phyloP scores from a whole-genome alignment of 2,329 filamentous ascomycete species.

The Penicillium corylophilum region DNA sequence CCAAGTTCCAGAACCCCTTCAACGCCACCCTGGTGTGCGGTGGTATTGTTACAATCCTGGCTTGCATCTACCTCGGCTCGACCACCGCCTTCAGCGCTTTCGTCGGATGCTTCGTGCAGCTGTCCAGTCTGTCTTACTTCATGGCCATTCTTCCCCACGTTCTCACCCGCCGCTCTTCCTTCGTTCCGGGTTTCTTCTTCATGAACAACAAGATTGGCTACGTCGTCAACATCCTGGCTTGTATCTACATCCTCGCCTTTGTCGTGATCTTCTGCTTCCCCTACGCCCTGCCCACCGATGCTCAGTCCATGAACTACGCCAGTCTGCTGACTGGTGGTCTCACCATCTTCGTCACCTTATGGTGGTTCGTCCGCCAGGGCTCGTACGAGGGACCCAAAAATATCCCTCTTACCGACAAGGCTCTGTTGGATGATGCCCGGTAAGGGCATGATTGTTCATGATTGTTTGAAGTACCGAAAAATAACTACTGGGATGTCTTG shows the following conservation, averaged over 20 bases:
- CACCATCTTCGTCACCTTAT: slow-evolving; percentile 50
- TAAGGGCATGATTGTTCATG: slow-evolving; percentile 10
- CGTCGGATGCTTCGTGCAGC: slow-evolving; percentile 58
- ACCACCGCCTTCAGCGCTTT: slow-evolving; percentile 58
- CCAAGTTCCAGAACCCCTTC: slow-evolving; percentile 58
- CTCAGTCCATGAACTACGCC: slow-evolving; percentile 55
- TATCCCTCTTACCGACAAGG: slow-evolving; percentile 36
- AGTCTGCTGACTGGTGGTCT: slow-evolving; percentile 54
- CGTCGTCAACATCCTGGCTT: slow-evolving; percentile 50
- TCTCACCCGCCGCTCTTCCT: slow-evolving; percentile 51
- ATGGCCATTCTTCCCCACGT: slow-evolving; percentile 54
- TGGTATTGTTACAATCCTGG: slow-evolving; percentile 53
- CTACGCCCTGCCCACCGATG: slow-evolving; percentile 47
- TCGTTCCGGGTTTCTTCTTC: slow-evolving; percentile 55
- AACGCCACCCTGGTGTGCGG: slow-evolving; percentile 58
- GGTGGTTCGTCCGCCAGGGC: slow-evolving; percentile 42
- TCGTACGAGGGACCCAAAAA: slow-evolving; percentile 39
- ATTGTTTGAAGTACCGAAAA: neutral
- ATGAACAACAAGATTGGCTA: slow-evolving; percentile 52
- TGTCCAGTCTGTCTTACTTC: slow-evolving; percentile 57
- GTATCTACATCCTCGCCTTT: slow-evolving; percentile 56
- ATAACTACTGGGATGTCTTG: neutral
- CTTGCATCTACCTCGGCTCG: slow-evolving; percentile 58
- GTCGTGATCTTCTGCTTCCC: slow-evolving; percentile 63
- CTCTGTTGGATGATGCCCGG: slow-evolving; percentile 31